Evolutionary conservation across 768 basidiomycete genomes (phyloP).

Genomic region (Aureoboletus auriporus): DNA sequence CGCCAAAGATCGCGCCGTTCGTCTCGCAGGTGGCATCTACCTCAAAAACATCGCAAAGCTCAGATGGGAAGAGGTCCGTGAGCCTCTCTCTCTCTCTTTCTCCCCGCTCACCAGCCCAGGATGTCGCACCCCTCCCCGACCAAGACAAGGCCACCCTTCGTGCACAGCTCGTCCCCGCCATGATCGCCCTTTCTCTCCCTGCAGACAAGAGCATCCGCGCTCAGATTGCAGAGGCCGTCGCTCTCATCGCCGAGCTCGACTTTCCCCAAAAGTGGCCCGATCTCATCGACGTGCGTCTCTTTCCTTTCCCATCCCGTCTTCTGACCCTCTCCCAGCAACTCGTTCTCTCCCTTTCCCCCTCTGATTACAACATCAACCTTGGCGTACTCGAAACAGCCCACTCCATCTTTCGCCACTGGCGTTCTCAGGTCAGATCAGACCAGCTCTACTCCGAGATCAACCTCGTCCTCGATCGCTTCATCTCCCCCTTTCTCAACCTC

Average conservation of each 20-base stretch:
- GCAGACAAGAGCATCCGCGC: constrained; percentile 70
- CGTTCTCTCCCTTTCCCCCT: constrained; percentile 71
- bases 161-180: constrained; percentile 79
- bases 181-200: constrained; percentile 79
- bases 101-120: constrained; percentile 37
- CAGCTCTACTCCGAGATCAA: constrained; percentile 88
- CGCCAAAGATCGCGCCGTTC: constrained; percentile 60
- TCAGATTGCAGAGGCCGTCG: constrained; percentile 91
- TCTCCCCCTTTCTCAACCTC: constrained; percentile 76
- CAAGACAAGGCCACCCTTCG: constrained; percentile 73
- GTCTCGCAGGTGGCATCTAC: constrained; percentile 85
- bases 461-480: constrained; percentile 80
- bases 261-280: constrained; percentile 88
- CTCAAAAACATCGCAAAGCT: constrained; percentile 89
- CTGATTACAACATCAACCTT: constrained; percentile 82
- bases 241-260: constrained; percentile 87
- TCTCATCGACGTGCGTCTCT: constrained; percentile 76
- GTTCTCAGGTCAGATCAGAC: constrained; percentile 85
- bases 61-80: constrained; percentile 82
- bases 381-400: constrained; percentile 93
- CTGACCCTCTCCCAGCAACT: constrained; percentile 66
- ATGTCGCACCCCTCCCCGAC: constrained; percentile 65
- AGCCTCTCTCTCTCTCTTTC: background rate
- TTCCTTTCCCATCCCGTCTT: constrained; percentile 1
- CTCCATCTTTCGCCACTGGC: constrained; percentile 93